phyloP scores from a whole-genome alignment of 2,329 filamentous ascomycete genomes.

The Penicillium sp. region DNA sequence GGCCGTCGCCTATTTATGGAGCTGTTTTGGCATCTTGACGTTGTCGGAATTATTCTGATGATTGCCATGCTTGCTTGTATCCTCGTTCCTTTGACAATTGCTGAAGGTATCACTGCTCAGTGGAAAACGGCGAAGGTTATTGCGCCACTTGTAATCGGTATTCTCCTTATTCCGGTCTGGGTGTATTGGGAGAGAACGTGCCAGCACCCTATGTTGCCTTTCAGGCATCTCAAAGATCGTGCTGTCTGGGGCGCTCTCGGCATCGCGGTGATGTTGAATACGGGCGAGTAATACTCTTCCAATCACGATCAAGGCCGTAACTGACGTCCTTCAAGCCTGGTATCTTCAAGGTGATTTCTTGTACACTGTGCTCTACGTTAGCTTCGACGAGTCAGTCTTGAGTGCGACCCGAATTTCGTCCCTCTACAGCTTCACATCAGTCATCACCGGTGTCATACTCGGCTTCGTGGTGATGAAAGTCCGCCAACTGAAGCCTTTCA shows the following conservation, averaged over 20 bases:
- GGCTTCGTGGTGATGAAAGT: conserved; percentile 58
- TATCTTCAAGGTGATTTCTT: conserved; percentile 64
- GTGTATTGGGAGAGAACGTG: conserved; percentile 55
- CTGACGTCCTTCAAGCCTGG: conserved; percentile 52
- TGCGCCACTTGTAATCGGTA: conserved; percentile 52
- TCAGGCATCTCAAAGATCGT: conserved; percentile 61
- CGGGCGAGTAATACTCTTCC: conserved; percentile 14
- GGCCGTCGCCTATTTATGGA: conserved; percentile 36
- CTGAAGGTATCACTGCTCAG: conserved; percentile 48
- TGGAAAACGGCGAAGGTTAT: conserved; percentile 55
- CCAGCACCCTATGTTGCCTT: conserved; percentile 58
- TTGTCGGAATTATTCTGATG: conserved; percentile 53
- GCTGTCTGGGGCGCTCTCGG: conserved; percentile 63
- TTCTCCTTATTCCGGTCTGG: conserved; percentile 51
- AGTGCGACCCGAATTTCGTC: conserved; percentile 60
- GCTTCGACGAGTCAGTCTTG: conserved; percentile 58
- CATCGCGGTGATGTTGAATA: conserved; percentile 46
- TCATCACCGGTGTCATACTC: conserved; percentile 34
- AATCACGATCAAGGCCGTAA: neutral
- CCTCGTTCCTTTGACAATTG: conserved; percentile 58
- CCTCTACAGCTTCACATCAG: conserved; percentile 47
- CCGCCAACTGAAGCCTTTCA: conserved; percentile 63
- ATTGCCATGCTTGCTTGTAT: conserved; percentile 54
- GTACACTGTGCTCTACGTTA: conserved; percentile 61
- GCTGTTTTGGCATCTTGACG: conserved; percentile 59